A percentile compares a stretch with the other conserved stretches of the same genome.
Evolutionary conservation across 176 grass and related monocot genomes (phyloP).

Genomic region (Thinopyrum elongatum): DNA sequence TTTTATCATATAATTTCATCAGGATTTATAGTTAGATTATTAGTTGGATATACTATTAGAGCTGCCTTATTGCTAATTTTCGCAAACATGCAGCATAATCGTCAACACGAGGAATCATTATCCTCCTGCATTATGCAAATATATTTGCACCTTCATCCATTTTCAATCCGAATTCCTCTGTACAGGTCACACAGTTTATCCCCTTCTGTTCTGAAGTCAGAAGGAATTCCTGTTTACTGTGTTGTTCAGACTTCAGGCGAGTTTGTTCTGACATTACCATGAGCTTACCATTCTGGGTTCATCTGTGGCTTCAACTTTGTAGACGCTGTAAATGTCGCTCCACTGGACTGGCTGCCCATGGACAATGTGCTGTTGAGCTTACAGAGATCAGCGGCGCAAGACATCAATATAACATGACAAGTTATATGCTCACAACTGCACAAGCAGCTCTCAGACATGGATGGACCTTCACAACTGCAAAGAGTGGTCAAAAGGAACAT

Average conservation of each 20-base stretch:
- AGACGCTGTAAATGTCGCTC: slow-evolving; percentile 86
- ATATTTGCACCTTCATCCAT: slow-evolving; percentile 12
- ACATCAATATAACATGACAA: slow-evolving; percentile 89
- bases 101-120: no score
- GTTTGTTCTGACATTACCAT: slow-evolving; percentile 82
- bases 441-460: slow-evolving; percentile 66
- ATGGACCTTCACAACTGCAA: slow-evolving; percentile 18
- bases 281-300: slow-evolving; percentile 89
- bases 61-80: no score
- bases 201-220: slow-evolving; percentile 82
- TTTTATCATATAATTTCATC: no score
- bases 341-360: slow-evolving; percentile 78
- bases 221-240: slow-evolving; percentile 78
- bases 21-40: slow-evolving; percentile 19
- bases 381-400: slow-evolving; percentile 66
- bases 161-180: slow-evolving; percentile 16
- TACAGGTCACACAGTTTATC: slow-evolving; percentile 92
- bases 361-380: slow-evolving; percentile 76
- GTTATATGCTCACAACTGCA: slow-evolving; percentile 54
- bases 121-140: slow-evolving; percentile 8
- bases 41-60: no score
- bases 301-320: slow-evolving; percentile 98
- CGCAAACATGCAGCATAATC: no score
- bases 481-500: not conserved
- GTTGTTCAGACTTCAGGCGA: slow-evolving; percentile 71